Conservation (phyloP, 352 stramenopile genomes). For the Thalassiosira ordinaria region DNA sequence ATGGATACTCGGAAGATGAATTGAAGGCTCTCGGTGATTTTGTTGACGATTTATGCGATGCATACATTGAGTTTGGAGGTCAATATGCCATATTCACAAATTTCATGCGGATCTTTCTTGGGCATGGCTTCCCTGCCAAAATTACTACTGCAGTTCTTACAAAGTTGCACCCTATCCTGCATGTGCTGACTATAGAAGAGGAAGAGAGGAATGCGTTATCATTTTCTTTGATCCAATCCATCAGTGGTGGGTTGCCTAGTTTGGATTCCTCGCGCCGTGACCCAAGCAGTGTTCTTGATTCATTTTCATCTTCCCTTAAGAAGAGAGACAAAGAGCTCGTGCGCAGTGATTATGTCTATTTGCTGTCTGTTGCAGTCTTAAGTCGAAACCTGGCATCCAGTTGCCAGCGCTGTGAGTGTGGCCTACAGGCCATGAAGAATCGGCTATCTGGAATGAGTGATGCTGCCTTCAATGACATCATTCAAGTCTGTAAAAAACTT, state of each 20-base stretch:
- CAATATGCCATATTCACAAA: constrained; percentile 78
- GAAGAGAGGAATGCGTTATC: constrained; percentile 50
- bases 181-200: constrained; percentile 71
- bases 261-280: constrained; percentile 48
- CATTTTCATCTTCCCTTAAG: constrained; percentile 46
- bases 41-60: constrained; percentile 72
- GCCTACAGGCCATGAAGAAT: constrained; percentile 61
- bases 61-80: constrained; percentile 80
- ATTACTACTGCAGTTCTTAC: constrained; percentile 57
- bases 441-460: constrained; percentile 37
- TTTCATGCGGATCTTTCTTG: constrained; percentile 77
- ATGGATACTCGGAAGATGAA: constrained; percentile 52
- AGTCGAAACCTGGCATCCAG: constrained; percentile 57
- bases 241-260: constrained; percentile 48
- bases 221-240: constrained; percentile 36
- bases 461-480: constrained; percentile 58
- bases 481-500: constrained; percentile 38
- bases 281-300: constrained; percentile 46
- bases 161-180: constrained; percentile 68
- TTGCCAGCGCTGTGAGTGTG: constrained; percentile 58
- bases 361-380: constrained; percentile 43
- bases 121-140: constrained; percentile 67
- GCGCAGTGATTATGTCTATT: constrained; percentile 53
- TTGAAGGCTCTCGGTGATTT: constrained; percentile 73
- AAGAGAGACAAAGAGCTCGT: constrained; percentile 42